Percentiles rank a stretch among this genome's conserved stretches.
These are phyloP conservation scores for Eutrema heterophyllum DNA, from an alignment of 345 rosid genomes.

Conservation along the genomic window DNA sequence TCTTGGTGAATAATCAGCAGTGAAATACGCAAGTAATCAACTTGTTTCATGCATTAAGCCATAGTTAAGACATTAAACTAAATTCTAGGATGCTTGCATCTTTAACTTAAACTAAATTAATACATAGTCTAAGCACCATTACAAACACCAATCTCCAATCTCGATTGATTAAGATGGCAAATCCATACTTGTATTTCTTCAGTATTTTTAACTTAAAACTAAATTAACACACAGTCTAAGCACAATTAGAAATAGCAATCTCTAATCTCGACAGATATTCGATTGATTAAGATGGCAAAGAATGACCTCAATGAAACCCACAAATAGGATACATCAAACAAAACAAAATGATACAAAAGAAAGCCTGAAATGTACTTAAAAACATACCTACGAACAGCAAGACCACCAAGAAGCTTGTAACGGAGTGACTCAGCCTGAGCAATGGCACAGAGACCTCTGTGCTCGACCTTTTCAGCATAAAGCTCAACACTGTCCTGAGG, in stretches of 20 bases:
- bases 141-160: not conserved
- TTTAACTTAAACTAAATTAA: not conserved
- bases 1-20: too few relatives aligned
- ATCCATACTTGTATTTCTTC: too few relatives aligned
- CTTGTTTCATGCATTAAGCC: not conserved
- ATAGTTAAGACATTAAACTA: too few relatives aligned
- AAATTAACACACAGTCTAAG: not conserved
- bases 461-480: conserved; percentile 76
- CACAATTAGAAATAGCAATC: not conserved
- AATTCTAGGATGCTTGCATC: not conserved
- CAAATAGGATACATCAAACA: too few relatives aligned
- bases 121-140: not conserved
- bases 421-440: conserved; percentile 95
- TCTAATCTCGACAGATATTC: too few relatives aligned
- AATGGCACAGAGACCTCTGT: conserved; percentile 85
- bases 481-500: conserved; percentile 79
- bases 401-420: conserved; percentile 89
- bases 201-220: not conserved
- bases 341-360: too few relatives aligned
- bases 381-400: conserved; percentile 62
- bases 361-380: not conserved
- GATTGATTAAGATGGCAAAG: too few relatives aligned
- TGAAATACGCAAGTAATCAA: too few relatives aligned
- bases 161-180: too few relatives aligned
- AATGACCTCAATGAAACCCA: too few relatives aligned